A percentile compares a stretch with the other conserved stretches of the same genome.
phyloP scores from a whole-genome alignment of 352 stramenopile species.

The Pythium myriotylum region DNA sequence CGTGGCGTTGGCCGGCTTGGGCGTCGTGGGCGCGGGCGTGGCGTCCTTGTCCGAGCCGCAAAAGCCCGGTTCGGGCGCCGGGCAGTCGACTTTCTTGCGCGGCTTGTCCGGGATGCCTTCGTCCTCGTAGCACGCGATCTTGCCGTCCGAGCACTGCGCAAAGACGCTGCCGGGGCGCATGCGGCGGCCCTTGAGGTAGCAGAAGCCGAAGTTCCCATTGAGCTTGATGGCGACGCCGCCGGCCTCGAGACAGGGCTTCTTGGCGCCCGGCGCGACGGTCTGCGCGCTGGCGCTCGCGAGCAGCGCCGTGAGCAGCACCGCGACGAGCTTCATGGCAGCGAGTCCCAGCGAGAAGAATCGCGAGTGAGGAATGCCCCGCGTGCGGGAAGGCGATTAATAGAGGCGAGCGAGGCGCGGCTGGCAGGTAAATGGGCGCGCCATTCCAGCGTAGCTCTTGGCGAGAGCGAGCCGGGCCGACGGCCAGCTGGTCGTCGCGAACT shows the following conservation, averaged over 20 bases:
- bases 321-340: conserved; percentile 10
- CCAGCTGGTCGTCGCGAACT: not conserved
- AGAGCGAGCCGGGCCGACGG: not conserved
- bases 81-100: conserved; percentile 28
- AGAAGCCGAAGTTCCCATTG: conserved; percentile 43
- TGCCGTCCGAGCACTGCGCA: conserved; percentile 40
- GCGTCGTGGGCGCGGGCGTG: conserved; percentile 15
- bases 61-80: conserved; percentile 36
- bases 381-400: too few relatives aligned
- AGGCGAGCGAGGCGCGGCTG: too few relatives aligned
- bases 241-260: conserved; percentile 35
- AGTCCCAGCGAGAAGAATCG: too few relatives aligned
- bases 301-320: not conserved
- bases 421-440: too few relatives aligned
- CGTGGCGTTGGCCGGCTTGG: conserved; percentile 3
- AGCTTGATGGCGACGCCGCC: conserved; percentile 38
- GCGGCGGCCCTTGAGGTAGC: conserved; percentile 49
- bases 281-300: not conserved
- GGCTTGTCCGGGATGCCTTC: conserved; percentile 50
- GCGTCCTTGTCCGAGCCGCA: conserved; percentile 31
- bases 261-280: conserved; percentile 23
- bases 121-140: conserved; percentile 40
- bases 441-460: too few relatives aligned
- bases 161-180: conserved; percentile 44
- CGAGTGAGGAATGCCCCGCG: conserved; percentile 1